phyloP scores from a whole-genome alignment of 192 early-diverging fungal species.

The Linnemannia schmuckeri region DNA sequence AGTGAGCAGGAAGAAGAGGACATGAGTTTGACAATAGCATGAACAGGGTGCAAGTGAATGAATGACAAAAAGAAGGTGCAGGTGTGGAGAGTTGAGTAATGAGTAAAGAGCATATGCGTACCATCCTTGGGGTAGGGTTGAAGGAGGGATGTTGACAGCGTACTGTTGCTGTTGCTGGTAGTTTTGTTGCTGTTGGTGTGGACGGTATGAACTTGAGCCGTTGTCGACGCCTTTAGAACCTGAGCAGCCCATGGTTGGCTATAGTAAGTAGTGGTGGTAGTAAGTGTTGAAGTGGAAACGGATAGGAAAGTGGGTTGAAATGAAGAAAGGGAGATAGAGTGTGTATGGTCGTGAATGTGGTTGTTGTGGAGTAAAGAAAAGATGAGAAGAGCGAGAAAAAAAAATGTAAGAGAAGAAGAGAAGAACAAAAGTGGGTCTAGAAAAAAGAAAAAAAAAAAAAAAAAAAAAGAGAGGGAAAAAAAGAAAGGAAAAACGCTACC shows the following conservation, averaged over 20 bases:
- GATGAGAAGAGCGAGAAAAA: not conserved
- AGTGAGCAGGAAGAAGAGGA: not conserved
- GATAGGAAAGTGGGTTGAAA: not conserved
- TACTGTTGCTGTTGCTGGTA: slow-evolving; percentile 21
- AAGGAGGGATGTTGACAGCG: slow-evolving; percentile 39
- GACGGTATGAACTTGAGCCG: not conserved
- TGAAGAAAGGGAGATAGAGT: not conserved
- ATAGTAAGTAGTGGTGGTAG: not conserved
- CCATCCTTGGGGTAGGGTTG: slow-evolving; percentile 52
- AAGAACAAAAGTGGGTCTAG: not conserved
- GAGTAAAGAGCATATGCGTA: not conserved
- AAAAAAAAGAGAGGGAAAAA: not conserved
- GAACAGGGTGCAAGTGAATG: not conserved
- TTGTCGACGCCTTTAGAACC: slow-evolving; percentile 19
- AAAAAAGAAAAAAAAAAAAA: not conserved
- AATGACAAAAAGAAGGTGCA: not conserved
- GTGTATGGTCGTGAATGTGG: not conserved
- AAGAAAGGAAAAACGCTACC: not conserved
- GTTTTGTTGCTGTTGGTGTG: slow-evolving; percentile 4
- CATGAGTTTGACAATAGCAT: too few relatives aligned
- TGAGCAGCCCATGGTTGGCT: slow-evolving; percentile 27
- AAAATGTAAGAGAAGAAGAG: not conserved
- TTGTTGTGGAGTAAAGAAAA: not conserved
- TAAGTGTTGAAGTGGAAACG: not conserved
- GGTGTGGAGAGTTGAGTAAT: not conserved